Evolutionary conservation across 441 rosid genomes (phyloP).

Genomic region (Adansonia madagascariensis): DNA sequence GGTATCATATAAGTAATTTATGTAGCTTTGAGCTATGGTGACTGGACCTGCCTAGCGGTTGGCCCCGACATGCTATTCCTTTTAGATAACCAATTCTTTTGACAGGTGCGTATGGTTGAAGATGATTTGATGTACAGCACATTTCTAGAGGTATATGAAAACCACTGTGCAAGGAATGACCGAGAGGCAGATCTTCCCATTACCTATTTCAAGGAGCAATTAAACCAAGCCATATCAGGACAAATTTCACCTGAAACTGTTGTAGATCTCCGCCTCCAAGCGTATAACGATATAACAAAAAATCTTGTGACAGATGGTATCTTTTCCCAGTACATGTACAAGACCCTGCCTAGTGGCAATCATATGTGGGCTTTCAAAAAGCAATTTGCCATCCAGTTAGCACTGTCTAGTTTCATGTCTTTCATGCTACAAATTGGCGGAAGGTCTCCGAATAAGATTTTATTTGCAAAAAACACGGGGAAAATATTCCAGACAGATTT

Average conservation of each 20-base stretch:
- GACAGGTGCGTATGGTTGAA: constrained; percentile 98
- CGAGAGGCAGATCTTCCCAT: constrained; percentile 91
- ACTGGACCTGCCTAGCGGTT: constrained; percentile 3
- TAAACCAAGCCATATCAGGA: constrained; percentile 91
- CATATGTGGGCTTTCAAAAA: constrained; percentile 98
- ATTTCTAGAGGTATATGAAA: constrained; percentile 97
- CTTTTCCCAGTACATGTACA: constrained; percentile 97
- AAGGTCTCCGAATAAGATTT: constrained; percentile 93
- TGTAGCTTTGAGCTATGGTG: not conserved
- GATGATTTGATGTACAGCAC: constrained; percentile 98
- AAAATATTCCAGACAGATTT: constrained; percentile 96
- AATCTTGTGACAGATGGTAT: constrained; percentile 69
- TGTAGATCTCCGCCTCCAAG: constrained; percentile 93
- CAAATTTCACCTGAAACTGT: constrained; percentile 87
- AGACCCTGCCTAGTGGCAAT: constrained; percentile 76
- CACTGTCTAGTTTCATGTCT: constrained; percentile 96
- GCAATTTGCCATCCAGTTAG: constrained; percentile 95
- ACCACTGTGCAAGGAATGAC: constrained; percentile 89
- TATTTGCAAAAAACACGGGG: constrained; percentile 95
- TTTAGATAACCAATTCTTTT: not conserved
- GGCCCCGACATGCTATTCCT: not conserved
- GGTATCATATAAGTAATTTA: not conserved
- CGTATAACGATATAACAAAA: constrained; percentile 81
- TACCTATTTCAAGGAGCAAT: constrained; percentile 89
- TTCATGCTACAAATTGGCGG: constrained; percentile 97